Base-by-base conservation (phyloP, 345 rosid genomes). In the Nephelium lappaceum region DNA sequence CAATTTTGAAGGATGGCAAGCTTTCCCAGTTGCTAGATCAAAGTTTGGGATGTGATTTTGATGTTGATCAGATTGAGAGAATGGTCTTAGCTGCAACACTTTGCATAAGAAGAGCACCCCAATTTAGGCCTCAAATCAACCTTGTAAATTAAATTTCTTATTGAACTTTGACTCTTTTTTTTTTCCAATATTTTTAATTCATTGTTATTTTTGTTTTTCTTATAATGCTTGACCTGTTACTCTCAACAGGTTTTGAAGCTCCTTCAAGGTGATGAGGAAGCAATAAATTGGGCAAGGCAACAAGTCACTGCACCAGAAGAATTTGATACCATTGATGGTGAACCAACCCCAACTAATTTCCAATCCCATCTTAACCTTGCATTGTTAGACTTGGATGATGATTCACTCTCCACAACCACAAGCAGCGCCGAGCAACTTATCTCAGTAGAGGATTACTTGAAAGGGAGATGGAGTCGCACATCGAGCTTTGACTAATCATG, bases 321-420 rank as follows among this genome's bases (percentile, higher is more conserved):
- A 71, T 42, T 76, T 21, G 88, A 89, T 55, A 24, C 21, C 0
- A 67, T 47, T 69, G 94, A 91, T 0, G 94, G 78, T 45, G 88
- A 86, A 70, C 71, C 86, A 16, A 82, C 82, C 75, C 89, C 94
- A 24, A 82, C 83, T 8, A 86, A 86, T 71, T 89, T 97, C 39
- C 89, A 92, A 67, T 91, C 94, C 45, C 97, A 94, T 86, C 93
- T 94, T 62, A 94, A 90, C 83, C 89, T 93, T 43, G 98, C 97
- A 15, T 79, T 97, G 53, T 88, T 91, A 60, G 98, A 92, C 80
- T 61, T 93, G 83, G 98, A 91, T 39, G 97, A 91, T 58, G 95
- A 94, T 79, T 86, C 90, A 38, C 71, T 84, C 73, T 92, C 97
- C 2, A 71, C 73, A 53, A 53, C n/a, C 42, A 31, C 51, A 45